Conservation (phyloP, 805 yeast species). For the Phaffomyces opuntiae region DNA sequence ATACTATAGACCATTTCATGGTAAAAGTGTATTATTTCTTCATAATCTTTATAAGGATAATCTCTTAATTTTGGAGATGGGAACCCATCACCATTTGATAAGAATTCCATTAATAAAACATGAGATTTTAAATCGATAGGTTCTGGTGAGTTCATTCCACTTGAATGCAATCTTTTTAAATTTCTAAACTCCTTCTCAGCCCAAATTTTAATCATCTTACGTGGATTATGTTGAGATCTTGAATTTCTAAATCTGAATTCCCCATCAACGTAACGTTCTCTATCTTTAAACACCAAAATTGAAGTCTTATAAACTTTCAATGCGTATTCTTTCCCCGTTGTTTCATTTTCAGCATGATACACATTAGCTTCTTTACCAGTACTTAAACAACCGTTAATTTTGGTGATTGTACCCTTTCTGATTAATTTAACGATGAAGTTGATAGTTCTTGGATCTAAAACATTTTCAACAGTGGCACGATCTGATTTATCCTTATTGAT, state of each 20-base stretch:
- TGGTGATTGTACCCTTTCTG: slow-evolving; percentile 75
- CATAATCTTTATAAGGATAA: slow-evolving; percentile 62
- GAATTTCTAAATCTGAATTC: slow-evolving; percentile 87
- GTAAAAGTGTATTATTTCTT: slow-evolving; percentile 61
- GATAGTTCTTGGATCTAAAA: slow-evolving; percentile 89
- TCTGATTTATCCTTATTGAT: slow-evolving; percentile 77
- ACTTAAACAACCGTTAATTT: slow-evolving; percentile 87
- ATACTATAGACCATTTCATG: slow-evolving; percentile 76
- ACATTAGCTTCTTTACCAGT: slow-evolving; percentile 99
- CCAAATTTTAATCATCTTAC: slow-evolving; percentile 98
- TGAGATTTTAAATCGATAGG: slow-evolving; percentile 86
- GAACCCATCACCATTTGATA: slow-evolving; percentile 70
- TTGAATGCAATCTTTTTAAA: slow-evolving; percentile 67
- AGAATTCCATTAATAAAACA: slow-evolving; percentile 90
- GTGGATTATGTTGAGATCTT: slow-evolving; percentile 82
- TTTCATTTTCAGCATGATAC: slow-evolving; percentile 60
- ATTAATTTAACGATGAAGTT: slow-evolving; percentile 74
- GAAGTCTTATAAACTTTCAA: slow-evolving; percentile 95
- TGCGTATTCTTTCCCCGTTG: slow-evolving; percentile 56
- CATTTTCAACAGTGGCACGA: slow-evolving; percentile 96
- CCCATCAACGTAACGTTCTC: slow-evolving; percentile 94
- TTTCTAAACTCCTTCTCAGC: slow-evolving; percentile 97
- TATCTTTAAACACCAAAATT: slow-evolving; percentile 90
- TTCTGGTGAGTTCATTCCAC: slow-evolving; percentile 90
- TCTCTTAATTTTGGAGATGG: slow-evolving; percentile 90